Conservation (phyloP, 768 basidiomycete genomes). For the Mycena vulgaris region DNA sequence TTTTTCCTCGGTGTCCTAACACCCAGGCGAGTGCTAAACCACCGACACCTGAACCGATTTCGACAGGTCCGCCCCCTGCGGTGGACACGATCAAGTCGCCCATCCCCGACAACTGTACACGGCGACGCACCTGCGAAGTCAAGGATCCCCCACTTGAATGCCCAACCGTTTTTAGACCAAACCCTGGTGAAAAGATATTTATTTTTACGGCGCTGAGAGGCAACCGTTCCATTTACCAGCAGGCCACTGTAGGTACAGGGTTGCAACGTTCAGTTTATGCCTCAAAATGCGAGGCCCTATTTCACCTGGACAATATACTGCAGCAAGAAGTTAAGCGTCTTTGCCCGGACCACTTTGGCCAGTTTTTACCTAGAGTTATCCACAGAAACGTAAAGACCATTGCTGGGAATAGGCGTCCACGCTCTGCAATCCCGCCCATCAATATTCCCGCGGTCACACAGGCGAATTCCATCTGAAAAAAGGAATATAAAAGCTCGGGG, state of each 20-base stretch:
- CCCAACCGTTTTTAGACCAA: slow-evolving; percentile 90
- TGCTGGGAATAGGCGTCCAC: slow-evolving; percentile 85
- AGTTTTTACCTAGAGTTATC: slow-evolving; percentile 69
- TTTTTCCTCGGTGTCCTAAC: slow-evolving; percentile 84
- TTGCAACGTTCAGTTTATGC: neutral
- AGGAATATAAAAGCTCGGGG: slow-evolving; percentile 86
- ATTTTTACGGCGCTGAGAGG: neutral
- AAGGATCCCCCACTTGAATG: slow-evolving; percentile 85
- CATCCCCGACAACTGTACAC: neutral
- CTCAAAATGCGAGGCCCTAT: neutral
- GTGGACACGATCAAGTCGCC: neutral
- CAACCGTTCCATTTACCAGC: slow-evolving; percentile 56
- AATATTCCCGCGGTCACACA: slow-evolving; percentile 86
- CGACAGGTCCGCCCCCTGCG: slow-evolving; percentile 88
- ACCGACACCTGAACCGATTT: slow-evolving; percentile 88
- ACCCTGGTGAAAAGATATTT: slow-evolving; percentile 54
- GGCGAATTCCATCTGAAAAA: slow-evolving; percentile 92
- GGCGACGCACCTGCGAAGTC: slow-evolving; percentile 85
- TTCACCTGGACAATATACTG: slow-evolving; percentile 79
- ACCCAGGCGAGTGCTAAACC: slow-evolving; percentile 91
- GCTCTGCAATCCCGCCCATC: slow-evolving; percentile 88
- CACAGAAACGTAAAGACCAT: slow-evolving; percentile 88
- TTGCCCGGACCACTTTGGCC: neutral
- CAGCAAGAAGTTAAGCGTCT: neutral
- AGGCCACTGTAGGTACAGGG: slow-evolving; percentile 64